A percentile compares a stretch with the other conserved stretches of the same genome.
These are phyloP conservation scores for Ceratopteris richardii DNA, from an alignment of 75 land plant genomes.

Conservation along the genomic window DNA sequence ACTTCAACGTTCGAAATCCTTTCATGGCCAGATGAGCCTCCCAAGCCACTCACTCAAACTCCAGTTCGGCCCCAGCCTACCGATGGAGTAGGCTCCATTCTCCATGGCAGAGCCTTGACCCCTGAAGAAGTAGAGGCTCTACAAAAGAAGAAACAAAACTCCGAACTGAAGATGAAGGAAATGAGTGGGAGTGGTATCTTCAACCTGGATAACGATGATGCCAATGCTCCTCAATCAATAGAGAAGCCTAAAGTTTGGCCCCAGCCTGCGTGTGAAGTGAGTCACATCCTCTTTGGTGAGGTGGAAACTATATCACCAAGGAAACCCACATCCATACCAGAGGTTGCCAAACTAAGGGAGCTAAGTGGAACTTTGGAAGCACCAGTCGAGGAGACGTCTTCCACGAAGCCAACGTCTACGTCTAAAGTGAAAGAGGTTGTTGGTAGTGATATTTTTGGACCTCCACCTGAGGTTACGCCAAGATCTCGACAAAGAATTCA, in stretches of 20 bases:
- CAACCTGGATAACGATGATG: neutral
- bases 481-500: slow-evolving; percentile 20
- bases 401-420: slow-evolving; percentile 46
- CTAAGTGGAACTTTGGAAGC: slow-evolving; percentile 65
- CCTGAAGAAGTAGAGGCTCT: slow-evolving; percentile 2
- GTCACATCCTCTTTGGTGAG: slow-evolving; percentile 75
- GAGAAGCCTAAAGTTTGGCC: neutral
- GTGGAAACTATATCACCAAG: slow-evolving; percentile 69
- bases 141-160: neutral
- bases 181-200: slow-evolving; percentile 46
- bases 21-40: neutral
- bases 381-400: slow-evolving; percentile 35
- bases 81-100: neutral
- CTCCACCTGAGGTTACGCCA: slow-evolving; percentile 56
- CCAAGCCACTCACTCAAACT: neutral
- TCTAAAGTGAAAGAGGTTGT: slow-evolving; percentile 74
- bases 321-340: slow-evolving; percentile 68
- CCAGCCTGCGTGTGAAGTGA: slow-evolving; percentile 50
- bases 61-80: slow-evolving; percentile 1
- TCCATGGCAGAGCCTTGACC: neutral
- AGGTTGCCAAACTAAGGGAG: slow-evolving; percentile 92
- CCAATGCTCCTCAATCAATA: neutral
- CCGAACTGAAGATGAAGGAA: slow-evolving; percentile 33
- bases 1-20: neutral
- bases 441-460: slow-evolving; percentile 83